phyloP scores from a whole-genome alignment of 148 eudicot genomes.

The Cornus florida region DNA sequence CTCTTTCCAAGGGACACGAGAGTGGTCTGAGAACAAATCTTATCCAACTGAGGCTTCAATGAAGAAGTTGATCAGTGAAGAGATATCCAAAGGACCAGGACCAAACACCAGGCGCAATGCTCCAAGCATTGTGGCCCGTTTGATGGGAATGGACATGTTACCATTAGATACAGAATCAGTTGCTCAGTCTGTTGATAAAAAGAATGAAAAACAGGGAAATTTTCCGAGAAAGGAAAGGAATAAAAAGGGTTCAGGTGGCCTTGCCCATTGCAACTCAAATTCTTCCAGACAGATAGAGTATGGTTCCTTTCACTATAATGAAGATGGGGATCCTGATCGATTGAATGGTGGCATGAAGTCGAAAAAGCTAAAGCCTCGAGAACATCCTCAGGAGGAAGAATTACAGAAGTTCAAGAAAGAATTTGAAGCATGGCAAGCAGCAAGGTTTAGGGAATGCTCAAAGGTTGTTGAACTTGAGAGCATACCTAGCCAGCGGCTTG shows the following conservation, averaged over 20 bases:
- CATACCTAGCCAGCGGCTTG: conserved; percentile 64
- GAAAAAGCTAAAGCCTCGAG: conserved; percentile 62
- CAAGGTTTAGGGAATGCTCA: conserved; percentile 83
- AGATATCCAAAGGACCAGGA: conserved; percentile 53
- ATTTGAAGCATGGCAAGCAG: conserved; percentile 94
- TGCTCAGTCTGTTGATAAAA: conserved; percentile 29
- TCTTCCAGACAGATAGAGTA: conserved; percentile 31
- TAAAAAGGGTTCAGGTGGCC: conserved; percentile 37
- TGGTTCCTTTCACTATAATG: conserved; percentile 28
- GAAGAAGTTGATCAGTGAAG: conserved; percentile 74
- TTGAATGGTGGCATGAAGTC: conserved; percentile 40
- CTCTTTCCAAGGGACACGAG: conserved; percentile 35
- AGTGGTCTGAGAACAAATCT: conserved; percentile 41
- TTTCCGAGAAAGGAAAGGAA: conserved; percentile 30
- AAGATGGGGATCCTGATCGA: conserved; percentile 35
- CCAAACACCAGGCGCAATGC: conserved; percentile 47
- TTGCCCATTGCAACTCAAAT: conserved; percentile 34
- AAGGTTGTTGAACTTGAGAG: conserved; percentile 61
- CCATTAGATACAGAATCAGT: conserved; percentile 47
- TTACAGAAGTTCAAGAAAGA: conserved; percentile 94
- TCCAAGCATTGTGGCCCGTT: conserved; percentile 87
- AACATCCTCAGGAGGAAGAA: conserved; percentile 99
- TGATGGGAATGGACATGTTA: conserved; percentile 90
- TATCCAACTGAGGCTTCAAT: conserved; percentile 58
- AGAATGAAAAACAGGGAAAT: conserved; percentile 22